Conservation (phyloP, 495 filamentous ascomycete species). For the Podospora bellae-mahoneyi region DNA sequence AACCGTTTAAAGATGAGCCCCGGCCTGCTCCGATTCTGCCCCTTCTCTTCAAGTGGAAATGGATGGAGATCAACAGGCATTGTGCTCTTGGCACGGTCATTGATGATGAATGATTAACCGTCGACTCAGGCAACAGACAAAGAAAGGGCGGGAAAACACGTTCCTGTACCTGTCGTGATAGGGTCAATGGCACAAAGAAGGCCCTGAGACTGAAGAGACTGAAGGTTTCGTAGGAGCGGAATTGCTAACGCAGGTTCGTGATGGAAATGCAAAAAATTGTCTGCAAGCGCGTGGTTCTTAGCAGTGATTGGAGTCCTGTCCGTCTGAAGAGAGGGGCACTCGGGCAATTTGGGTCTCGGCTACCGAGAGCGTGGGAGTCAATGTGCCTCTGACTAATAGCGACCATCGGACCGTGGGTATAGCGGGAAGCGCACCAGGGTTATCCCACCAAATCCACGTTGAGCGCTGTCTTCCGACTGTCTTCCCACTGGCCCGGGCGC, state of each 20-base stretch:
- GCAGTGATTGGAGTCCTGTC: conserved; percentile 23
- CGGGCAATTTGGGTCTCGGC: conserved; percentile 27
- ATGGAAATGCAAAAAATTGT: conserved; percentile 21
- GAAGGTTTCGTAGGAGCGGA: background rate
- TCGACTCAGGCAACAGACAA: background rate
- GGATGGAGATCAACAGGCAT: conserved; percentile 1
- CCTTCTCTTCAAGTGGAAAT: background rate
- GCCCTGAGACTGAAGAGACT: background rate
- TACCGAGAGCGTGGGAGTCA: conserved; percentile 32
- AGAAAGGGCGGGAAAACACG: background rate
- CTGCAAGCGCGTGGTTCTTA: conserved; percentile 10
- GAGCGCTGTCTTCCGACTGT: conserved; percentile 5
- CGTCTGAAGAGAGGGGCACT: conserved; percentile 15
- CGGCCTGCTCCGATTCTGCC: background rate
- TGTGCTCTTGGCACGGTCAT: background rate
- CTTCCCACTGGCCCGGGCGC: background rate
- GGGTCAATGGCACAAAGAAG: background rate
- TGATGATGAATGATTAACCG: background rate
- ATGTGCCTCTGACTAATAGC: conserved; percentile 24
- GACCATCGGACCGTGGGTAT: conserved; percentile 16
- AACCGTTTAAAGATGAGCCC: background rate
- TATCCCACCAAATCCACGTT: conserved; percentile 4
- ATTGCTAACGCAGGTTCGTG: conserved; percentile 32
- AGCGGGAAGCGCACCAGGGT: conserved; percentile 11
- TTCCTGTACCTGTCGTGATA: background rate